Evolutionary conservation across 2,329 filamentous ascomycete genomes (phyloP).

Genomic region (Coniochaeta pulveracea): DNA sequence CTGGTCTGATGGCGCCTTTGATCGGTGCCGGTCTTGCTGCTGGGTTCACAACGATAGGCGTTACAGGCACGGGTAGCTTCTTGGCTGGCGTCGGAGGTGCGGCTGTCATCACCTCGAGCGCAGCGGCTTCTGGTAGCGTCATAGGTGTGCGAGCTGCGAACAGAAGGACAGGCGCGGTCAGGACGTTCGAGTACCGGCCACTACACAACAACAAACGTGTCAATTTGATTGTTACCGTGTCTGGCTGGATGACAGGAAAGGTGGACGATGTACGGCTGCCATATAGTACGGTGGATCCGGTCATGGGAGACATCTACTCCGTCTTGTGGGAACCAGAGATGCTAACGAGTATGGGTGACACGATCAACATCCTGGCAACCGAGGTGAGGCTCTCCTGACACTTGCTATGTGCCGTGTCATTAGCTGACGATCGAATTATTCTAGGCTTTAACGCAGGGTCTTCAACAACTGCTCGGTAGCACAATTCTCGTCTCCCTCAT

Average conservation of each 20-base stretch:
- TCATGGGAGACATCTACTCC: constrained; percentile 98
- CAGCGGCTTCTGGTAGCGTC: constrained; percentile 73
- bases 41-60: constrained; percentile 89
- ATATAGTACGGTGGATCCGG: constrained; percentile 89
- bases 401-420: not conserved
- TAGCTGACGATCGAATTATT: not conserved
- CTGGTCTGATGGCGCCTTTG: constrained; percentile 80
- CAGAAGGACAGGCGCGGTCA: constrained; percentile 80
- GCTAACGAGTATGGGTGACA: constrained; percentile 95
- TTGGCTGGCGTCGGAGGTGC: constrained; percentile 86
- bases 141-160: constrained; percentile 82
- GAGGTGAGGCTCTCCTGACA: constrained; percentile 50
- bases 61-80: constrained; percentile 80
- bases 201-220: constrained; percentile 97
- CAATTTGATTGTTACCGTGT: constrained; percentile 88
- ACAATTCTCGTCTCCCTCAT: constrained; percentile 84
- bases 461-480: constrained; percentile 88
- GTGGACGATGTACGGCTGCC: constrained; percentile 92
- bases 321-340: constrained; percentile 97
- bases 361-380: constrained; percentile 94
- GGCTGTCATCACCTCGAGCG: constrained; percentile 84
- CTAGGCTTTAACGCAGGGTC: constrained; percentile 84
- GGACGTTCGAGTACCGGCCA: constrained; percentile 92
- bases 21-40: constrained; percentile 91
- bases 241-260: constrained; percentile 97